Percentiles rank a stretch among this genome's conserved stretches.
These are phyloP conservation scores for Juncus effusus DNA, from an alignment of 176 grass and related monocot species.

Conservation along the genomic window DNA sequence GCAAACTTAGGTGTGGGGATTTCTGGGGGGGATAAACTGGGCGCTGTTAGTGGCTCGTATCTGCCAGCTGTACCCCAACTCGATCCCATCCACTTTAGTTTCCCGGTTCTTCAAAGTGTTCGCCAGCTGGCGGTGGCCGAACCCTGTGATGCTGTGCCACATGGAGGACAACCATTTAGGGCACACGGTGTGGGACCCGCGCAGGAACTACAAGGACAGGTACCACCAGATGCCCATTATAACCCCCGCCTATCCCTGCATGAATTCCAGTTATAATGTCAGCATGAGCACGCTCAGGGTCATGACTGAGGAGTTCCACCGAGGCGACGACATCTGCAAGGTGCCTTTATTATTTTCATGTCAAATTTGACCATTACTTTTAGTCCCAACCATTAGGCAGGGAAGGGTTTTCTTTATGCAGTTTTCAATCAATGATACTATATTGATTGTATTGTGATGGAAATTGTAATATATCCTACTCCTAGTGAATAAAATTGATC, in stretches of 20 bases:
- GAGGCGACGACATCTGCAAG: constrained; percentile 69
- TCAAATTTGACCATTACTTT: constrained; percentile 23
- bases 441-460: constrained; percentile 1
- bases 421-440: no score
- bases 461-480: background rate
- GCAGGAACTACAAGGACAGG: constrained; percentile 82
- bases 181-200: constrained; percentile 85
- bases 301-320: constrained; percentile 81
- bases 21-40: constrained; percentile 99
- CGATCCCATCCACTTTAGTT: constrained; percentile 74
- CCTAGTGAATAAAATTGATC: background rate
- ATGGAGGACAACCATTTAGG: constrained; percentile 73
- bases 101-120: constrained; percentile 90
- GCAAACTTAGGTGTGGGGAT: constrained; percentile 65
- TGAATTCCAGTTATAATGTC: constrained; percentile 96
- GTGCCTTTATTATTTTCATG: constrained; percentile 16
- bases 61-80: constrained; percentile 95
- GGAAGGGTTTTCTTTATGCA: background rate
- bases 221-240: constrained; percentile 94
- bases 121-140: constrained; percentile 92
- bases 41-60: constrained; percentile 86
- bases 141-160: constrained; percentile 91
- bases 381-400: constrained; percentile 12
- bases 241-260: constrained; percentile 91
- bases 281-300: constrained; percentile 68